Conservation (phyloP, 495 filamentous ascomycete species). For the Penicillium maclennaniae region DNA sequence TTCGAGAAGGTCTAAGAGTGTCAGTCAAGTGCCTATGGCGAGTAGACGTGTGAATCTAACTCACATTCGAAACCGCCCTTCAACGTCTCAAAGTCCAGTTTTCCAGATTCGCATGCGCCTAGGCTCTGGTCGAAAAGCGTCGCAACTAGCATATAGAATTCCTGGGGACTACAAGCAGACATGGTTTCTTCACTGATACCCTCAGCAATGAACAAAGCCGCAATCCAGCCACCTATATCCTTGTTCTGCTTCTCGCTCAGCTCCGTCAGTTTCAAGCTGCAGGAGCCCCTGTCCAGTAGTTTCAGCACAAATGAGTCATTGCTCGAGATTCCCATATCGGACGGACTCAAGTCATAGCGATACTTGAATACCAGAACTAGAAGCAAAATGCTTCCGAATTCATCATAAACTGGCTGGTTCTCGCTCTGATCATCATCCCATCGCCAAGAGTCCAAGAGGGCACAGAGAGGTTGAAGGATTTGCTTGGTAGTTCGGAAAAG, state of each 20-base stretch:
- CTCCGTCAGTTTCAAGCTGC: constrained; percentile 58
- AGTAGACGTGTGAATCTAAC: constrained; percentile 14
- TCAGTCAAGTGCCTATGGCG: constrained; percentile 5
- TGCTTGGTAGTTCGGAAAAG: constrained; percentile 75
- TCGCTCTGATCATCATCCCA: constrained; percentile 93
- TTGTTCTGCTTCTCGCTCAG: constrained; percentile 69
- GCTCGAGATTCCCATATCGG: constrained; percentile 61
- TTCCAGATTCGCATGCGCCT: constrained; percentile 64
- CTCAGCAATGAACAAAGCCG: constrained; percentile 79
- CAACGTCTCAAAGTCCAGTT: constrained; percentile 73
- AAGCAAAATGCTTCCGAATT: constrained; percentile 86
- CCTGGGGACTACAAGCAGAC: constrained; percentile 85
- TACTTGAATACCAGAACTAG: constrained; percentile 78
- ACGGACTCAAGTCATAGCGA: constrained; percentile 68
- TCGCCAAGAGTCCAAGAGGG: constrained; percentile 80
- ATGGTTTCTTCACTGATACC: constrained; percentile 84
- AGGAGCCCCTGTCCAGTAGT: constrained; percentile 63
- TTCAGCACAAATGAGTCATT: constrained; percentile 73
- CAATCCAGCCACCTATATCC: constrained; percentile 80
- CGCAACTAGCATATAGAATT: constrained; percentile 88
- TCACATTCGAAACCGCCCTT: constrained; percentile 86
- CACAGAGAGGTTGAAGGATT: constrained; percentile 78
- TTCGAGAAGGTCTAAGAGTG: constrained; percentile 67
- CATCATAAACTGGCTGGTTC: constrained; percentile 94
- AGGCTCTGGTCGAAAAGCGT: constrained; percentile 85